A percentile compares a stretch with the other conserved stretches of the same genome.
Conservation (phyloP, 169 alveolate genomes). For the Plasmodium ovale region DNA sequence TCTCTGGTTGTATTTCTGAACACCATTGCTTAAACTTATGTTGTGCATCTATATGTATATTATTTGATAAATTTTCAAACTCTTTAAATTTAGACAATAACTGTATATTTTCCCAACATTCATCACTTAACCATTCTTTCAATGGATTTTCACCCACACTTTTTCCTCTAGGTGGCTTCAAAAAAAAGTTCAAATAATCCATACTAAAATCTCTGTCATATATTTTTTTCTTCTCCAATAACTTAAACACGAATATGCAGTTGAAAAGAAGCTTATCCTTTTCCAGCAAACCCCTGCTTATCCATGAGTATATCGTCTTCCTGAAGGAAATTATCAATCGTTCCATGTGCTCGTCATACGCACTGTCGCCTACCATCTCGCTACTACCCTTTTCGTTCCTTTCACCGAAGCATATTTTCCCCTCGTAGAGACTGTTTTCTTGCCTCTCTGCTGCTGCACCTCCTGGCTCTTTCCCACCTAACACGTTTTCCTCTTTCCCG, state of each 20-base stretch:
- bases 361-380: conserved; percentile 2
- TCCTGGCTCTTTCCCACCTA: conserved; percentile 78
- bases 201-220: conserved; percentile 89
- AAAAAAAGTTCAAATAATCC: conserved; percentile 90
- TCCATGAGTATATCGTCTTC: conserved; percentile 95
- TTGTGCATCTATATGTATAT: conserved; percentile 96
- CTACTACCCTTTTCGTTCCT: neutral
- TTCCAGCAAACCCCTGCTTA: conserved; percentile 96
- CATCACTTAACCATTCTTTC: conserved; percentile 94
- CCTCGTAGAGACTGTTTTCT: neutral
- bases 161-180: conserved; percentile 90
- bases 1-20: conserved; percentile 96
- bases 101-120: conserved; percentile 90
- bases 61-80: conserved; percentile 92
- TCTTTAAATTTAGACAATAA: conserved; percentile 92
- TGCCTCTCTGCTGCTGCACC: conserved; percentile 26
- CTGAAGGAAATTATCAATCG: conserved; percentile 91
- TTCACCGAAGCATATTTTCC: conserved; percentile 20
- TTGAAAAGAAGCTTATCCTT: conserved; percentile 95
- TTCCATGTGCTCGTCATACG: conserved; percentile 51
- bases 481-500: conserved; percentile 23
- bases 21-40: conserved; percentile 97
- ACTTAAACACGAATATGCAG: conserved; percentile 93
- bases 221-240: conserved; percentile 92
- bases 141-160: conserved; percentile 93